A percentile compares a stretch with the other conserved stretches of the same genome.
These are phyloP conservation scores for Thraustotheca clavata DNA, from an alignment of 352 stramenopile genomes.

Conservation along the genomic window DNA sequence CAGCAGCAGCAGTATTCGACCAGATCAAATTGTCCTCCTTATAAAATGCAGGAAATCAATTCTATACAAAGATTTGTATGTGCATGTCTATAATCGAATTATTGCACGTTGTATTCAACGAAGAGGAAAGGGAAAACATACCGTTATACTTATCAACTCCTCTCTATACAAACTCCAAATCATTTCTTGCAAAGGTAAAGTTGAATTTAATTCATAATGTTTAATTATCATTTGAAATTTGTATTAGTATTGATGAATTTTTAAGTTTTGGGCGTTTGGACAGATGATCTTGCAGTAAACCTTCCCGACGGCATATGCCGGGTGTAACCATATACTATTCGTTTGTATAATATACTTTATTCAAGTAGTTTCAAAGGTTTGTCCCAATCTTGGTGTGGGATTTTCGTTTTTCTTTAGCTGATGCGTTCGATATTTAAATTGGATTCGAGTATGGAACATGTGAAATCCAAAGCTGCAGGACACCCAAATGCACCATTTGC, in stretches of 20 bases:
- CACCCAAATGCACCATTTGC: neutral
- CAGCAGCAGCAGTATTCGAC: too few relatives aligned
- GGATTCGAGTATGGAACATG: neutral
- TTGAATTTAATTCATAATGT: too few relatives aligned
- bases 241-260: too few relatives aligned
- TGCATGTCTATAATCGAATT: neutral
- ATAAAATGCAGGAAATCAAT: neutral
- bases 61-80: neutral
- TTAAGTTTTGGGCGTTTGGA: too few relatives aligned
- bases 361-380: too few relatives aligned
- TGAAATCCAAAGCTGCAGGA: neutral
- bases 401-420: constrained; percentile 8
- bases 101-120: constrained; percentile 10
- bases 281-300: too few relatives aligned
- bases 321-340: too few relatives aligned
- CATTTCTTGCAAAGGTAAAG: too few relatives aligned
- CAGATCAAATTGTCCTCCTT: too few relatives aligned
- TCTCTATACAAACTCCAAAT: constrained; percentile 10
- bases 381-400: neutral
- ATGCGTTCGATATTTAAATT: constrained; percentile 9
- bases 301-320: too few relatives aligned
- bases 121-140: neutral
- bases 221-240: too few relatives aligned
- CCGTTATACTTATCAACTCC: neutral
- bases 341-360: too few relatives aligned